Evolutionary conservation across 2,329 filamentous ascomycete species (phyloP), one percentile per base, ranked within the genome.

Genomic region (Herpotrichia juniperi): DNA sequence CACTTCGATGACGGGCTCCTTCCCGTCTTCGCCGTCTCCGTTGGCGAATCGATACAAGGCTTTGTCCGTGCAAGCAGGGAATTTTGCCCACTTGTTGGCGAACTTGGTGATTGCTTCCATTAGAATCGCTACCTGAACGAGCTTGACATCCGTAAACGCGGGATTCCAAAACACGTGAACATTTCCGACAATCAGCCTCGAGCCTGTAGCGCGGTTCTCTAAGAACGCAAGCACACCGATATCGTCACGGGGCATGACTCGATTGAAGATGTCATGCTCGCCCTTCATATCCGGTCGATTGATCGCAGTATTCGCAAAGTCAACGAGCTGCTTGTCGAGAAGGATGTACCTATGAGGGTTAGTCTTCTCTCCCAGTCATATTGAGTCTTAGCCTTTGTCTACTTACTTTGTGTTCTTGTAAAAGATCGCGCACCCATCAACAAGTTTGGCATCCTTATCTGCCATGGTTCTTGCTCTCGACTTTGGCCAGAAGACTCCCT

Each of bases 191-290:
- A 99, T 96, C 67, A 97, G 79, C 50, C 94, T 87, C 12, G 91
- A 87, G n/a, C 94, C 94, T 0, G 93, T 97, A 54, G 85, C 79
- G 31, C 93, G 86, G 66, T 96, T 97, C 75, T 99, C 94, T 57
- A 99, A 85, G 79, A 97, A 96, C 50, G 89, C 87, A 42, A 96
- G 85, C 42, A 96, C 88, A 14, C 90, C 94, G 73, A 99, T 96
- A 71, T 97, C 93, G 80, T 99, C 94, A 76, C 94, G 91, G 55
- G 93, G 93, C 94, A 97, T 97, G 54, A 99, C 89, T 24, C 94
- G 89, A 73, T 99, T 99, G 82, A 96, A 97, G 51, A 97, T 93
- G 67, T 99, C 94, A 69, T 96, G 91, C 67, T 96, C 91, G 50
- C 93, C 91, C 78, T 97, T 97, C 86, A 97, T 96, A 71, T 97